Percentiles rank a stretch among this genome's conserved stretches.
These are phyloP conservation scores for Groenewaldozyma salmanticensis DNA, from an alignment of 805 yeast species.

Conservation along the genomic window DNA sequence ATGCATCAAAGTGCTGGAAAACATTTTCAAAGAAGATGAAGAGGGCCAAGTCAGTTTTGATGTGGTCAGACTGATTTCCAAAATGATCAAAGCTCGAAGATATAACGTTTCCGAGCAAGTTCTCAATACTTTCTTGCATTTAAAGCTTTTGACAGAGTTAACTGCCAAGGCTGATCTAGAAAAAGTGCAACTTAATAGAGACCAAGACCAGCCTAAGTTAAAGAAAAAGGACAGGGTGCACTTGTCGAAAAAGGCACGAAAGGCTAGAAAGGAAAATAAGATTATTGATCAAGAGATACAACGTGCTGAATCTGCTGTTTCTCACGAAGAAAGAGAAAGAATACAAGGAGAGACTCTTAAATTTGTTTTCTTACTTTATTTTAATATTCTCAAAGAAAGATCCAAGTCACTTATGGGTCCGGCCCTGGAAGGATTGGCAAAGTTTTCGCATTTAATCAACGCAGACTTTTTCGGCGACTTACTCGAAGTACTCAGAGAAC, in stretches of 20 bases:
- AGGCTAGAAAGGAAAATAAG: slow-evolving; percentile 76
- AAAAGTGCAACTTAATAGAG: slow-evolving; percentile 29
- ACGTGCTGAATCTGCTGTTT: slow-evolving; percentile 77
- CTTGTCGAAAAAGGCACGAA: slow-evolving; percentile 81
- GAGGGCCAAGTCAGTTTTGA: slow-evolving; percentile 78
- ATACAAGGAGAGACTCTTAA: slow-evolving; percentile 79
- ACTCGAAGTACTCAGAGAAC: slow-evolving; percentile 78
- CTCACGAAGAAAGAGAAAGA: slow-evolving; percentile 78
- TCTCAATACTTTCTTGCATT: slow-evolving; percentile 58
- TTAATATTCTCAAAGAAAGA: slow-evolving; percentile 61
- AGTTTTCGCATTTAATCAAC: slow-evolving; percentile 86
- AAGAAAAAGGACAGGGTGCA: slow-evolving; percentile 86
- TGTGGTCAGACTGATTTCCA: slow-evolving; percentile 54
- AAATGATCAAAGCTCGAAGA: slow-evolving; percentile 61
- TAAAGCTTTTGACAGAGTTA: slow-evolving; percentile 35
- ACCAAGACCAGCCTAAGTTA: slow-evolving; percentile 41
- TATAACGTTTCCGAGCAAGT: slow-evolving; percentile 80
- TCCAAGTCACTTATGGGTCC: slow-evolving; percentile 67
- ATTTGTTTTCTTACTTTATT: slow-evolving; percentile 57
- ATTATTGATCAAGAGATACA: slow-evolving; percentile 83
- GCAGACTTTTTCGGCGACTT: slow-evolving; percentile 89
- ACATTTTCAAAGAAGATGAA: slow-evolving; percentile 63
- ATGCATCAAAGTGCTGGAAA: slow-evolving; percentile 57
- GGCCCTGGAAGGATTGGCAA: slow-evolving; percentile 84
- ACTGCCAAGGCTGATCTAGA: slow-evolving; percentile 29